phyloP scores from a whole-genome alignment of 371 early-diverging fungal genomes.

The Mucor irregularis region DNA sequence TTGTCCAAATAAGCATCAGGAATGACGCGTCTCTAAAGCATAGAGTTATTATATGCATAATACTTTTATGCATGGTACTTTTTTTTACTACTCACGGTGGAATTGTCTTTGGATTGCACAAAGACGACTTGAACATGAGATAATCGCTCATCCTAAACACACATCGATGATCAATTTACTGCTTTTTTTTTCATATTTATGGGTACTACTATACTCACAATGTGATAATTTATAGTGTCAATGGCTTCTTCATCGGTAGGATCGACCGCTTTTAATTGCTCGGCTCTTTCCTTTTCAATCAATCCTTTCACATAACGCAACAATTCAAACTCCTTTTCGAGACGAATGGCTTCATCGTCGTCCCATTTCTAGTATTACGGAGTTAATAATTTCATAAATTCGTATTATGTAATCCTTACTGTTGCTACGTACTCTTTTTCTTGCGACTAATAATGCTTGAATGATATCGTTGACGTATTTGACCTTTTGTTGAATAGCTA shows the following conservation, averaged over 20 bases:
- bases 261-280: conserved; percentile 21
- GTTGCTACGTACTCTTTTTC: conserved; percentile 40
- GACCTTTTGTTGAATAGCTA: conserved; percentile 59
- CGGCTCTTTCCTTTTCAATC: conserved; percentile 55
- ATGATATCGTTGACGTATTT: conserved; percentile 62
- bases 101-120: conserved; percentile 53
- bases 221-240: conserved; percentile 42
- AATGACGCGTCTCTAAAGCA: conserved; percentile 39
- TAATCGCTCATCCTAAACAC: conserved; percentile 40
- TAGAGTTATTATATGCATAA: not conserved
- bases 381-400: too few relatives aligned
- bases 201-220: conserved; percentile 20
- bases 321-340: conserved; percentile 62
- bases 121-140: conserved; percentile 38
- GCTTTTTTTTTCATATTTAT: not conserved
- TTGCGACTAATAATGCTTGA: conserved; percentile 53
- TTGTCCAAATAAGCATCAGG: conserved; percentile 55
- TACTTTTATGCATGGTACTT: too few relatives aligned
- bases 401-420: not conserved
- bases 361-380: conserved; percentile 73
- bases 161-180: not conserved
- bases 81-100: conserved; percentile 23
- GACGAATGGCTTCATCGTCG: conserved; percentile 55
- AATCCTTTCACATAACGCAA: conserved; percentile 63
- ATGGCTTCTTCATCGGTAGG: conserved; percentile 32